Percentiles rank a stretch among this genome's conserved stretches.
Evolutionary conservation across 495 filamentous ascomycete genomes (phyloP).

Genomic region (Neurospora sp.): DNA sequence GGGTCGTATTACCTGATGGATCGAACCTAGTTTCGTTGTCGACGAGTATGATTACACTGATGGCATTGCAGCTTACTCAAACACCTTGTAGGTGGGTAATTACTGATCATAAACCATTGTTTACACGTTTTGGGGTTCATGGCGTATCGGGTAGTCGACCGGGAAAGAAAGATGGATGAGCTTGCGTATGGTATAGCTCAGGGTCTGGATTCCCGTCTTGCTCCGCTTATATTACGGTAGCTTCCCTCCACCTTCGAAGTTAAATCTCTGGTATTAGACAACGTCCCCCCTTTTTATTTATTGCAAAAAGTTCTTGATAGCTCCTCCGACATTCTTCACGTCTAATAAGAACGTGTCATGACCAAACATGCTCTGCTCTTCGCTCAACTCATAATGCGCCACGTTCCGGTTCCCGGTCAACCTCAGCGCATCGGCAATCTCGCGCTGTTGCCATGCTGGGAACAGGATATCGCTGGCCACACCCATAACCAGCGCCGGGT

Average conservation of each 20-base stretch:
- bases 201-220: neutral
- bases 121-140: neutral
- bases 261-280: neutral
- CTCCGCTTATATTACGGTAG: neutral
- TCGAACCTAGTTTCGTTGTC: neutral
- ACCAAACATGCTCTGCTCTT: constrained; percentile 85
- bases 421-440: constrained; percentile 78
- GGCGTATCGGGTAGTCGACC: neutral
- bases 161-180: neutral
- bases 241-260: neutral
- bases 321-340: constrained; percentile 80
- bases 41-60: neutral
- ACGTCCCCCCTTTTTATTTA: constrained; percentile 9
- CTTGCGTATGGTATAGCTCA: neutral
- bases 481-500: constrained; percentile 79
- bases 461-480: constrained; percentile 96
- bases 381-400: constrained; percentile 80
- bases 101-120: neutral
- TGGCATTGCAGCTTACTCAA: neutral
- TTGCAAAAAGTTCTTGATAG: constrained; percentile 65
- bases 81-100: neutral
- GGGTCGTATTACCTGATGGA: neutral
- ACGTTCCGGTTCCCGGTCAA: constrained; percentile 67
- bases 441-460: constrained; percentile 95
- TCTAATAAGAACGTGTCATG: constrained; percentile 96